phyloP scores from a whole-genome alignment of 352 stramenopile genomes.

The Pythium periplocum region DNA sequence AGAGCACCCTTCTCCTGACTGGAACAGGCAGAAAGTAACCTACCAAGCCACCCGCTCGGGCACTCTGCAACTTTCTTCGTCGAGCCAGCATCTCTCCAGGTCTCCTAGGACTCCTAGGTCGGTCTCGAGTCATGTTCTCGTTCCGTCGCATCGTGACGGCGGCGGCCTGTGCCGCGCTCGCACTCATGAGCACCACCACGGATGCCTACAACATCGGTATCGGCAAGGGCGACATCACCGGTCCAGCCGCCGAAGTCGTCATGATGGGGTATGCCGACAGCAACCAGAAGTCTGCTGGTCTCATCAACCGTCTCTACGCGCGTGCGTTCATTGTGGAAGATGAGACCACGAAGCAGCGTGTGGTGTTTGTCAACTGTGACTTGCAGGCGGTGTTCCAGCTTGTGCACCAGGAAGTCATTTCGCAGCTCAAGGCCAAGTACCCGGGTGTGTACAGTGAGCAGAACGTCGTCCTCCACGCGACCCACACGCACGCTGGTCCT shows the following conservation, averaged over 20 bases:
- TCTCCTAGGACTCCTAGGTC: no score
- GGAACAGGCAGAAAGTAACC: no score
- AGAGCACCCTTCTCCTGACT: no score
- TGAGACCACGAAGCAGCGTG: constrained; percentile 20
- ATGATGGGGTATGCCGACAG: constrained; percentile 64
- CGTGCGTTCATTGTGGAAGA: constrained; percentile 61
- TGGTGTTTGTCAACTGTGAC: constrained; percentile 51
- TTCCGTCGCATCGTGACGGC: constrained; percentile 6
- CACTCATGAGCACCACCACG: constrained; percentile 1
- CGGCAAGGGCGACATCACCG: constrained; percentile 60
- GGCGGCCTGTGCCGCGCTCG: constrained; percentile 4
- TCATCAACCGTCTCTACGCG: constrained; percentile 61
- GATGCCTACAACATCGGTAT: constrained; percentile 42
- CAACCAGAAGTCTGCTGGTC: constrained; percentile 34
- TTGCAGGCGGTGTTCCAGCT: constrained; percentile 41
- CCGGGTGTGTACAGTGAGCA: constrained; percentile 39
- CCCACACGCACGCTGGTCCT: constrained; percentile 76
- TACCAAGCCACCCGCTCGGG: no score
- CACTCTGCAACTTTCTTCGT: no score
- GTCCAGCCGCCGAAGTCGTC: constrained; percentile 43
- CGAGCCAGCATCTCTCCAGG: no score
- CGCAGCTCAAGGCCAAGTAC: constrained; percentile 33
- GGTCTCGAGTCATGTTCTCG: constrained; percentile 2
- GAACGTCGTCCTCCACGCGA: constrained; percentile 73
- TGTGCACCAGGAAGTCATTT: constrained; percentile 46